Percentiles rank a stretch among this genome's conserved stretches.
phyloP scores from a whole-genome alignment of 1,284 basidiomycete genomes.

The Coriolopsis trogii region DNA sequence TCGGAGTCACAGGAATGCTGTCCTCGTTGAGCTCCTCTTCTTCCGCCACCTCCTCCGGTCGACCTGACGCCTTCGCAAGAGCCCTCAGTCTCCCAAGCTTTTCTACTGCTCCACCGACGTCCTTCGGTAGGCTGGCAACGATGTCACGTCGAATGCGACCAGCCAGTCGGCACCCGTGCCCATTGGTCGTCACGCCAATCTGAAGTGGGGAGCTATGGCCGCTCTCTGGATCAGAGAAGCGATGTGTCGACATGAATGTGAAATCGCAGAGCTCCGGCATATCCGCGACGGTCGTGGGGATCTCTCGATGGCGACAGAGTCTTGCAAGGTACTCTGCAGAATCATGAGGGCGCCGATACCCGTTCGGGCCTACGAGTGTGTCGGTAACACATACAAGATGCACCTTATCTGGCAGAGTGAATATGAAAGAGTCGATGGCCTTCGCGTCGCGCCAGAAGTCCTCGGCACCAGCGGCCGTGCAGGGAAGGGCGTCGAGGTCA shows the following conservation, averaged over 20 bases:
- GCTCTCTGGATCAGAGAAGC: conserved; percentile 62
- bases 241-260: conserved; percentile 86
- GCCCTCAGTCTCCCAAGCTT: conserved; percentile 75
- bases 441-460: conserved; percentile 40
- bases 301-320: conserved; percentile 57
- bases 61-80: conserved; percentile 52
- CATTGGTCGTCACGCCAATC: conserved; percentile 90
- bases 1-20: conserved; percentile 65
- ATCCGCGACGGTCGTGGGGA: conserved; percentile 89
- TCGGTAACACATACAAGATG: conserved; percentile 79
- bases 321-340: conserved; percentile 60
- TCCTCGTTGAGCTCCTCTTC: conserved; percentile 58
- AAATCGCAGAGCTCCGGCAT: conserved; percentile 88
- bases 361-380: conserved; percentile 50
- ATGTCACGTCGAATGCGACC: conserved; percentile 84
- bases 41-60: conserved; percentile 23
- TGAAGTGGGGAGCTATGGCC: conserved; percentile 69
- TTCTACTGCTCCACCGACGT: conserved; percentile 79
- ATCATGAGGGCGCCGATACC: conserved; percentile 43
- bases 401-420: conserved; percentile 35
- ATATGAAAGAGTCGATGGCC: conserved; percentile 52
- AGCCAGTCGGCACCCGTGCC: conserved; percentile 87
- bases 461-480: conserved; percentile 33
- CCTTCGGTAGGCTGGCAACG: conserved; percentile 72
- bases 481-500: conserved; percentile 53